Evolutionary conservation across 1,139 yeast species (phyloP).

Genomic region (Arxiozyma heterogenica): DNA sequence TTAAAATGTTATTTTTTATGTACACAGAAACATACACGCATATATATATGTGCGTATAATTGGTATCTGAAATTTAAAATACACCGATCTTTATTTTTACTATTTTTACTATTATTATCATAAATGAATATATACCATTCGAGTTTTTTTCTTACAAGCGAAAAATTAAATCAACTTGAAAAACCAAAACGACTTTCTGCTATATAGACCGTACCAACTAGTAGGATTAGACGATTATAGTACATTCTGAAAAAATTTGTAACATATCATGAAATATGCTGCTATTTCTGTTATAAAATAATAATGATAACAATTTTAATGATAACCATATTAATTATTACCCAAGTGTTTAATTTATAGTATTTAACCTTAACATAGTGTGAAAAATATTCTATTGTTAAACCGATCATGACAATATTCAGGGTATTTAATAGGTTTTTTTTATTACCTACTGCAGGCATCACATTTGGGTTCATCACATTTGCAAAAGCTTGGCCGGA

Average conservation of each 20-base stretch:
- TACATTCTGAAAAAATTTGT: background rate
- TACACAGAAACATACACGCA: no score
- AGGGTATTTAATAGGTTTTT: slow-evolving; percentile 13
- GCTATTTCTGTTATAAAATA: no score
- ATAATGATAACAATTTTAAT: background rate
- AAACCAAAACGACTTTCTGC: background rate
- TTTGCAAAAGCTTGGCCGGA: slow-evolving; percentile 30
- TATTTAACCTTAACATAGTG: background rate
- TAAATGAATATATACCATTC: no score
- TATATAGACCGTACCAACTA: background rate
- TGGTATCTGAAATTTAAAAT: no score
- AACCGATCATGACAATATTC: slow-evolving; percentile 2
- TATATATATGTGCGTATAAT: no score
- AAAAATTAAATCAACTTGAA: background rate
- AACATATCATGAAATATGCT: background rate
- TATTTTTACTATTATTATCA: no score
- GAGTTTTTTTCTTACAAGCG: background rate
- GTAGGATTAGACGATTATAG: background rate
- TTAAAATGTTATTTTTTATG: no score
- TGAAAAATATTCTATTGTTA: background rate
- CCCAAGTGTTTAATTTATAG: background rate
- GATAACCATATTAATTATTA: background rate
- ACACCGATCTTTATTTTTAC: no score
- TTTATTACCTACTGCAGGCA: slow-evolving; percentile 25
- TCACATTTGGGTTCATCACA: slow-evolving; percentile 22